Base-by-base conservation (phyloP, 768 basidiomycete species). In the Amanita rubescens region DNA sequence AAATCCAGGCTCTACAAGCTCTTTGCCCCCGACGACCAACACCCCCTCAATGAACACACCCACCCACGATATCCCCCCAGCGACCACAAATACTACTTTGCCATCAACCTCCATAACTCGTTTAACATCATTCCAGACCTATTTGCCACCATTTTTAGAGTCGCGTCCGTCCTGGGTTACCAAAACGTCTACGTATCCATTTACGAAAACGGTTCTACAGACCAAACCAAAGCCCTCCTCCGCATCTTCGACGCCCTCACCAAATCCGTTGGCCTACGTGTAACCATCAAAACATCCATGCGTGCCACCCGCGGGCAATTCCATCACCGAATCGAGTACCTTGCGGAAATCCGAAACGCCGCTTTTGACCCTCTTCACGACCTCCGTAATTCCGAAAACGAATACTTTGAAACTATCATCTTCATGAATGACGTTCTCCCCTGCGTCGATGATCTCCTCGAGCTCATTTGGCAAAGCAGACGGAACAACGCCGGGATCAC, bases 391-490 rank as follows among this genome's bases (percentile, higher is more conserved):
- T 73, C 85, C 22, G 85, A 94, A 65, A 88, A 88, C 65, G 95
- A 98, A 70, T 86, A 90, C 61, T 99, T 98, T 60, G 95, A 99
- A 72, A 82, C 87, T 34, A 90, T 99, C 72, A 75, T 98, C 56
- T 99, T 99, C 78, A 98, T 98, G 94, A 99, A 99, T 79, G 96
- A 99, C 69, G 87, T 99, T 69, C 75, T 99, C 9, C 96, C 96
- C 19, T 99, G 96, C 69, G 84, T 96, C 34, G 96, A 99, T 68
- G 96, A 99, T 71, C 71, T 99, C 53, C 83, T 99, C 62, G 96
- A 99, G 72, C 83, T 99, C 64, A 94, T 99, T 65, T 97, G 87
- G 87, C 96, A 99, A 70, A 85, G 81, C 62, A 77, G 96, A 48
- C 69, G 73, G 53, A 94, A 98, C 70, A 98, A 96, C 68, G 96